These are phyloP conservation scores for Paspalum vaginatum DNA, from an alignment of 176 grass and related monocot genomes.

Conservation along the genomic window DNA sequence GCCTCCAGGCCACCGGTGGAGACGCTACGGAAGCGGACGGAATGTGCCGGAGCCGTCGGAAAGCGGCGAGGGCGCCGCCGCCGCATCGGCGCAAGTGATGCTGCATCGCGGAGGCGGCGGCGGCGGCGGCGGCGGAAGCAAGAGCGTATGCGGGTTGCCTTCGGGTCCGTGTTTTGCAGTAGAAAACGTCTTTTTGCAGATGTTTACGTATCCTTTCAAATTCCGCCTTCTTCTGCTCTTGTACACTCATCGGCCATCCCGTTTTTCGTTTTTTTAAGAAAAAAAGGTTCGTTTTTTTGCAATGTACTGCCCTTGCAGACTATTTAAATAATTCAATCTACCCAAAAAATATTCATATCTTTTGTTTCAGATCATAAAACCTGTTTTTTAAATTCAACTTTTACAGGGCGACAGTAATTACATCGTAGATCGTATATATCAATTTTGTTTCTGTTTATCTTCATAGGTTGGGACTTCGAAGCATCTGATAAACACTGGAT, in stretches of 20 bases:
- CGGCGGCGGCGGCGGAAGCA: slow-evolving; percentile 9
- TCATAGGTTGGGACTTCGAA: no score
- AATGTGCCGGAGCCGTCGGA: slow-evolving; percentile 20
- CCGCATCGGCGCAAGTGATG: slow-evolving; percentile 44
- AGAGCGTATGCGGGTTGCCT: slow-evolving; percentile 16
- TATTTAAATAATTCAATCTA: no score
- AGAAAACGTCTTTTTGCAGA: not conserved
- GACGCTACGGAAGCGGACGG: not conserved
- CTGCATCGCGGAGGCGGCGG: slow-evolving; percentile 39
- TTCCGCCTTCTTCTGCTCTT: not conserved
- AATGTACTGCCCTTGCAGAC: no score
- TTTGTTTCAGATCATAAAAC: no score
- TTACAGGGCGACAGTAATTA: no score
- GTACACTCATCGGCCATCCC: no score
- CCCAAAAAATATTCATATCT: no score
- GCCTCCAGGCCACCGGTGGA: not conserved
- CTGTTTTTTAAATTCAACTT: no score
- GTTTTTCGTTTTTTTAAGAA: fast-evolving
- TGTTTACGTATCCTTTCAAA: fast-evolving
- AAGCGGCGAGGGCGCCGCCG: slow-evolving; percentile 32
- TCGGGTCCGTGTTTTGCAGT: not conserved
- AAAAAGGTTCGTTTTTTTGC: not conserved
- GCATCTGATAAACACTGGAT: no score
- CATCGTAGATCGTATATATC: no score
- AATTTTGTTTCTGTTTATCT: no score